These are phyloP conservation scores for Pittosporum tobira DNA, from an alignment of 129 eudicot genomes.

Conservation along the genomic window DNA sequence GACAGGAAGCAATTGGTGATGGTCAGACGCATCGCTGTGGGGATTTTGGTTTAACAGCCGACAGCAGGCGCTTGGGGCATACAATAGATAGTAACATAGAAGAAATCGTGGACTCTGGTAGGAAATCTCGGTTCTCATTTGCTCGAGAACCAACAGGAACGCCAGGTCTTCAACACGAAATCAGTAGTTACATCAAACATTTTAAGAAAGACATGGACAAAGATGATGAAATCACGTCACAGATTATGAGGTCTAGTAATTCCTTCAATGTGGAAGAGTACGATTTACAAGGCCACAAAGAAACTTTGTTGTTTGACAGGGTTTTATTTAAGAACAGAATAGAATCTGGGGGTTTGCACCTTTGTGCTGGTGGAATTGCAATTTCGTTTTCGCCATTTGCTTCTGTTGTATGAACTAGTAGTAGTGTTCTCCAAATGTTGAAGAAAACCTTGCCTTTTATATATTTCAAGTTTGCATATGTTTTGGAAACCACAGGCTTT, in stretches of 20 bases:
- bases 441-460: too few species aligned
- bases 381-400: conserved; percentile 38
- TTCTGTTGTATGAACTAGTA: conserved; percentile 20
- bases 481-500: too few species aligned
- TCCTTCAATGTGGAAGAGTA: conserved; percentile 26
- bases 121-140: conserved; percentile 40
- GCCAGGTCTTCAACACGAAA: conserved; percentile 32
- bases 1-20: conserved; percentile 10
- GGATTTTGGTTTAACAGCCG: conserved; percentile 31
- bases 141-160: conserved; percentile 28
- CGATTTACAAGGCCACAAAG: conserved; percentile 15
- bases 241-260: background rate
- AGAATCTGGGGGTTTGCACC: conserved; percentile 58
- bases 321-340: conserved; percentile 37
- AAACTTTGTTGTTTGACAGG: conserved; percentile 51
- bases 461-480: too few species aligned
- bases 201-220: conserved; percentile 27
- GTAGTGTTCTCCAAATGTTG: background rate
- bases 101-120: conserved; percentile 12
- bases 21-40: conserved; percentile 22
- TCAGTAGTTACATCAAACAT: conserved; percentile 35
- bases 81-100: conserved; percentile 4
- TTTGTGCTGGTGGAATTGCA: conserved; percentile 37
- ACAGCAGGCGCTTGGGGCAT: conserved; percentile 17
- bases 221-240: conserved; percentile 15